A percentile compares a stretch with the other conserved stretches of the same genome.
These are phyloP conservation scores for Penicillium coffeae DNA, from an alignment of 495 filamentous ascomycete species.

Conservation along the genomic window DNA sequence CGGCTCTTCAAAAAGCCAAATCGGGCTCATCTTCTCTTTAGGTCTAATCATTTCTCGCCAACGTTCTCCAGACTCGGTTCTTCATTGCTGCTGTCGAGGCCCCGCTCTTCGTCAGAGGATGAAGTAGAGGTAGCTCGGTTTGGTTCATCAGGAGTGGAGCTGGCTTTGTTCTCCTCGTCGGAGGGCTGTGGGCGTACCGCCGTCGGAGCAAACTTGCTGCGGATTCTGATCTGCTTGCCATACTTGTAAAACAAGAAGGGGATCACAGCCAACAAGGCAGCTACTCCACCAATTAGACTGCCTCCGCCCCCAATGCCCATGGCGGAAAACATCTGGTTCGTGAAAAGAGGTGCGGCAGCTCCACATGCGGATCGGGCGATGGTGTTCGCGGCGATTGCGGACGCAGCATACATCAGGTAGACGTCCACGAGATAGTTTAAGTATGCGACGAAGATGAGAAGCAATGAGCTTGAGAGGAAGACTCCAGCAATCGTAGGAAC, in stretches of 20 bases:
- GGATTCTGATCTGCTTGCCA: conserved; percentile 41
- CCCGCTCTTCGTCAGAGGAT: too few relatives aligned
- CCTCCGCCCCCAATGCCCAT: conserved; percentile 54
- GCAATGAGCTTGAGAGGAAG: conserved; percentile 29
- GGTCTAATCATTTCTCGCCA: too few relatives aligned
- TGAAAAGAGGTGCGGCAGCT: conserved; percentile 30
- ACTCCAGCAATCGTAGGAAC: conserved; percentile 42
- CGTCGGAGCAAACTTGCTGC: conserved; percentile 35
- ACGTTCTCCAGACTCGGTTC: too few relatives aligned
- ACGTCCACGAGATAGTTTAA: conserved; percentile 29
- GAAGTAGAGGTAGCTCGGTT: not conserved
- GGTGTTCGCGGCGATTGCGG: conserved; percentile 28
- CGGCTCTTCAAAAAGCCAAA: too few relatives aligned
- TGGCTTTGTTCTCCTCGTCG: not conserved
- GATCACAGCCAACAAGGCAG: conserved; percentile 38
- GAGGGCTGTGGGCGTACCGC: not conserved
- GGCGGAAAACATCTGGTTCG: conserved; percentile 27
- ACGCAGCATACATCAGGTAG: conserved; percentile 28
- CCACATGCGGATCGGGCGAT: conserved; percentile 27
- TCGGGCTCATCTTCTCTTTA: too few relatives aligned
- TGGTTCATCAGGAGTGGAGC: not conserved
- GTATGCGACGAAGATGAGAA: conserved; percentile 36
- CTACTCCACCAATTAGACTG: conserved; percentile 44
- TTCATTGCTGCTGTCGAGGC: too few relatives aligned
- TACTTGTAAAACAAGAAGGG: conserved; percentile 52